Base-by-base conservation (phyloP, 176 grass and related monocot species). In the Calamus simplicifolius region DNA sequence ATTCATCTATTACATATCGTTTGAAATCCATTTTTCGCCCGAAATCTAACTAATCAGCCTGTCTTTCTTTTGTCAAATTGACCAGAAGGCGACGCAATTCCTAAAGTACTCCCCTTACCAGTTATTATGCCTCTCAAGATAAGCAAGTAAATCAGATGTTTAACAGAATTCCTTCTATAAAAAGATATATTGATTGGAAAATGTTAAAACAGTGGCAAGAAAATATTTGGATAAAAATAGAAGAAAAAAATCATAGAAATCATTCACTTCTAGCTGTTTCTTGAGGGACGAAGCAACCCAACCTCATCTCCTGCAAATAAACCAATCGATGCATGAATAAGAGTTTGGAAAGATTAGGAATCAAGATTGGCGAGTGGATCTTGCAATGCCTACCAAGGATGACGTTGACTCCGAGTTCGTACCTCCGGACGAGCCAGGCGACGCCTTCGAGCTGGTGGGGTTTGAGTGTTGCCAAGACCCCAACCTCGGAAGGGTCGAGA, bases 321-420 rank as follows among this genome's bases (percentile, higher is more conserved):
- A 51, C 38, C 48, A 67, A 76, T 18, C 31, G 57, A 61, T 8
- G 29, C 58, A 61, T 60, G 52, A 21, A 5, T 31, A 66, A 58
- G 29, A 16, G 16, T 18, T 25, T 56, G 49, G 54, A 28, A 12
- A 50, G 18, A 18, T 17, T 52, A 71, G 2, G 5, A 26, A 19
- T 18, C 1, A 56, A 26, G 29, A 5, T 1, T 21, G 6, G 17
- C 0, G 50, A 16, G 8, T 0, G 5, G 61, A 48, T 27, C 54
- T n/a, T 48, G 21, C 35, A n/a, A 59, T n/a, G 3, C 54, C 17
- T 68, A 85, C 87, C 87, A 59, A 90, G 87, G 15, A 96, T 38
- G 53, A 90, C 87, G 76, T 90, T 90, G 74, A 88, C 87, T 72
- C 86, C 92, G 68, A 85, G 87, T 14, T 81, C 72, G 69, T 84